phyloP scores from a whole-genome alignment of 768 basidiomycete species.

The Leccinum obscurum region DNA sequence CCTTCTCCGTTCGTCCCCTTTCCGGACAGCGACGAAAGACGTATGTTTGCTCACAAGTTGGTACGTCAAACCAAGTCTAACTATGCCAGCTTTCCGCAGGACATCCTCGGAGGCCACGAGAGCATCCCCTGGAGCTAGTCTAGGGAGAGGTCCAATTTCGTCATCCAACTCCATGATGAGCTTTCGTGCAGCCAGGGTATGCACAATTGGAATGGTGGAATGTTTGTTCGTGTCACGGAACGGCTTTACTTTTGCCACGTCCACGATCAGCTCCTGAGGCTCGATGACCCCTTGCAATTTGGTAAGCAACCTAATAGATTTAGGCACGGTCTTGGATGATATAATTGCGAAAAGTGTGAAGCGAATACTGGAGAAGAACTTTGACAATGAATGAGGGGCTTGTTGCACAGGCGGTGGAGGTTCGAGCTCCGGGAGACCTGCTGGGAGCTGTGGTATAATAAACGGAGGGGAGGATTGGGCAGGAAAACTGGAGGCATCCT shows the following conservation, averaged over 20 bases:
- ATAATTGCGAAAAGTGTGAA: slow-evolving; percentile 37
- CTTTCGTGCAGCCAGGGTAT: slow-evolving; percentile 53
- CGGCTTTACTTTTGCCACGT: slow-evolving; percentile 27
- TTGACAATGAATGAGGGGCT: slow-evolving; percentile 31
- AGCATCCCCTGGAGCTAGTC: slow-evolving; percentile 24
- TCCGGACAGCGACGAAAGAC: slow-evolving; percentile 56
- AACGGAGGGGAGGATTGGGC: slow-evolving; percentile 13
- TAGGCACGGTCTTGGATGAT: slow-evolving; percentile 24
- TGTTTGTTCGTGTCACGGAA: slow-evolving; percentile 18
- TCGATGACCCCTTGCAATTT: slow-evolving; percentile 28
- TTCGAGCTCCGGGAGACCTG: slow-evolving; percentile 27
- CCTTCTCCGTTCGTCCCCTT: slow-evolving; percentile 25
- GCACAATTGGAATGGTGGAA: slow-evolving; percentile 39
- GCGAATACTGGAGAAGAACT: slow-evolving; percentile 36
- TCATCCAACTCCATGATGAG: slow-evolving; percentile 55
- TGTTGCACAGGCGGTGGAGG: slow-evolving; percentile 37
- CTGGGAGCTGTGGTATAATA: slow-evolving; percentile 18
- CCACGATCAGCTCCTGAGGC: slow-evolving; percentile 17
- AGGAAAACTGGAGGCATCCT: slow-evolving; percentile 3
- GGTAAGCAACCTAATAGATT: slow-evolving; percentile 27
- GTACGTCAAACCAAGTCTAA: slow-evolving; percentile 51
- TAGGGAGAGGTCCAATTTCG: slow-evolving; percentile 33
- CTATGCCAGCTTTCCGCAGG: slow-evolving; percentile 44
- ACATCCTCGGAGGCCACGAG: slow-evolving; percentile 32
- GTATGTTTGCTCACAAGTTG: slow-evolving; percentile 53